phyloP scores from a whole-genome alignment of 169 alveolate species.

The Plasmodium yoelii region DNA sequence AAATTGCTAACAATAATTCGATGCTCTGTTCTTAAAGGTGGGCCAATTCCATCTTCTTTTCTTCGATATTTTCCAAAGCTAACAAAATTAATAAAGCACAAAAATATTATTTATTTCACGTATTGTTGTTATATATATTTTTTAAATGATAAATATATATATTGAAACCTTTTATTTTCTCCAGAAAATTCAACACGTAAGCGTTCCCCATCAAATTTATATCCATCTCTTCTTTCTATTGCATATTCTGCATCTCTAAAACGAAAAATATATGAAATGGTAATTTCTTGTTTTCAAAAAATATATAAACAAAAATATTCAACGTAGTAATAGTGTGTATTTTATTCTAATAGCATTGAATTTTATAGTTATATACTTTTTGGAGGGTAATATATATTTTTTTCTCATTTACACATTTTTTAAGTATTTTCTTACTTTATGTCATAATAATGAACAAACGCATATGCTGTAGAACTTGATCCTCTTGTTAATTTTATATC shows the following conservation, averaged over 20 bases:
- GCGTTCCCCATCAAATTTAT: slow-evolving; percentile 79
- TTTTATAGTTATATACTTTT: no score
- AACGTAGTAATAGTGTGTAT: no score
- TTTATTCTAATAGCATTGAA: no score
- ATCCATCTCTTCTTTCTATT: slow-evolving; percentile 82
- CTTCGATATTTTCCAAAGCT: slow-evolving; percentile 74
- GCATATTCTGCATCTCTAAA: slow-evolving; percentile 86
- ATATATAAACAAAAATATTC: slow-evolving; percentile 4
- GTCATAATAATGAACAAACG: slow-evolving; percentile 83
- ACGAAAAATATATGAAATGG: slow-evolving; percentile 2
- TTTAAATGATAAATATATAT: not conserved
- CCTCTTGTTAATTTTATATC: slow-evolving; percentile 82
- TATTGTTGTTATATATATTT: not conserved
- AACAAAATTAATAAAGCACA: slow-evolving; percentile 8
- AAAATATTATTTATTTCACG: slow-evolving; percentile 10
- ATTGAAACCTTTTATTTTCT: slow-evolving; percentile 58
- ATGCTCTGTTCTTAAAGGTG: slow-evolving; percentile 82
- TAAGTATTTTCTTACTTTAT: slow-evolving; percentile 61
- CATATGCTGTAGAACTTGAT: slow-evolving; percentile 78
- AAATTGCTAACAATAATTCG: slow-evolving; percentile 83
- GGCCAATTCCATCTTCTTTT: slow-evolving; percentile 65
- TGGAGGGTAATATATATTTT: slow-evolving; percentile 10
- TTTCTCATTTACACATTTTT: slow-evolving; percentile 6
- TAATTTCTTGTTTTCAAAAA: slow-evolving; percentile 29
- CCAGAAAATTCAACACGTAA: slow-evolving; percentile 87